Percentiles rank a stretch among this genome's conserved stretches.
Conservation (phyloP, 257 asterid genomes). For the Nicotiana otophora region DNA sequence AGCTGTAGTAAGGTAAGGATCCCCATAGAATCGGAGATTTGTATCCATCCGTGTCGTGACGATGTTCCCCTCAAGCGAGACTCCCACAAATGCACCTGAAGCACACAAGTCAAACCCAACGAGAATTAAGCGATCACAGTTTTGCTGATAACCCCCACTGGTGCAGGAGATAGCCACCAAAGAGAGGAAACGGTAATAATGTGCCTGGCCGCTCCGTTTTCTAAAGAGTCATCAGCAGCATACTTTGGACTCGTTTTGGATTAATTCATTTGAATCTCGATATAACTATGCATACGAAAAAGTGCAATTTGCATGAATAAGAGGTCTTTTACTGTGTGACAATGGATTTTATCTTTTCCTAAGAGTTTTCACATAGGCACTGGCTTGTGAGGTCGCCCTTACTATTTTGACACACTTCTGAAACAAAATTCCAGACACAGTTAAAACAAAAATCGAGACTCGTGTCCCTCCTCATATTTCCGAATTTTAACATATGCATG, state of each 20-base stretch:
- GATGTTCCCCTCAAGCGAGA: slow-evolving; percentile 85
- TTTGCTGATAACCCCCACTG: background rate
- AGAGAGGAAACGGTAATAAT: background rate
- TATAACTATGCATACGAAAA: background rate
- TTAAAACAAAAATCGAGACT: background rate
- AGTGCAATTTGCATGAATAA: background rate
- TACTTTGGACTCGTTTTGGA: background rate
- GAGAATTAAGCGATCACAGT: background rate
- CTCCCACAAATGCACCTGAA: slow-evolving; percentile 93
- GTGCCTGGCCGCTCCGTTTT: background rate
- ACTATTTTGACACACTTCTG: background rate
- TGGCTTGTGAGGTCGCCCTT: no score
- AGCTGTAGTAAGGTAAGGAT: slow-evolving; percentile 85
- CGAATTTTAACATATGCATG: background rate
- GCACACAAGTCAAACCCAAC: slow-evolving; percentile 12
- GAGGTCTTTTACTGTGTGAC: background rate
- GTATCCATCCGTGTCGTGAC: slow-evolving; percentile 88
- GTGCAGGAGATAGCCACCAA: background rate
- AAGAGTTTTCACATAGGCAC: no score
- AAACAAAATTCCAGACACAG: background rate
- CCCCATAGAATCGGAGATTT: slow-evolving; percentile 91
- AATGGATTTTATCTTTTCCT: background rate
- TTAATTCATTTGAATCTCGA: background rate
- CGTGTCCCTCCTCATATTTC: background rate
- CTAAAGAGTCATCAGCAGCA: background rate